Conservation (phyloP, 331 rosid genomes). For the Erythrophleum ivorense region DNA sequence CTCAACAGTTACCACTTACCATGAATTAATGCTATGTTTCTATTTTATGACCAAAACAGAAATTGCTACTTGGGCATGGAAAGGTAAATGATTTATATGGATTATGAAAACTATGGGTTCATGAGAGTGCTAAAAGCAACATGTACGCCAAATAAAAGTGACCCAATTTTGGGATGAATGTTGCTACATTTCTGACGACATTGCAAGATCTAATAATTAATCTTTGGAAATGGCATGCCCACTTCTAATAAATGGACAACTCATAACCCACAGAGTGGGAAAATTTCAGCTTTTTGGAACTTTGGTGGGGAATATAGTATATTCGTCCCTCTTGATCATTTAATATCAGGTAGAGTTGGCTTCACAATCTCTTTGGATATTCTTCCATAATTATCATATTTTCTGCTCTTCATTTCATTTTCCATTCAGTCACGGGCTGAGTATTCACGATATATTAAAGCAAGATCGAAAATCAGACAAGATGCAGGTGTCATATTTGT, state of each 20-base stretch:
- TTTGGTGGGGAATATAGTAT: neutral
- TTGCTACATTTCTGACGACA: neutral
- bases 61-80: neutral
- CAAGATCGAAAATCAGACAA: neutral
- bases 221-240: neutral
- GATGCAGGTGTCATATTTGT: neutral
- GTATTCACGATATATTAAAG: neutral
- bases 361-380: neutral
- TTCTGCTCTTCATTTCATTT: neutral
- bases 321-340: neutral
- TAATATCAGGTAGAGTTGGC: neutral
- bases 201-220: neutral
- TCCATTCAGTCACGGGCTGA: neutral
- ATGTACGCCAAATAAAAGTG: no score
- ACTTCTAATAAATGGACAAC: neutral
- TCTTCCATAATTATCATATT: neutral
- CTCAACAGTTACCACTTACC: neutral
- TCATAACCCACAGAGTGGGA: neutral
- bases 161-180: neutral
- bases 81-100: neutral
- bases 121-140: neutral
- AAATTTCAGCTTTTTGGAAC: neutral
- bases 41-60: neutral
- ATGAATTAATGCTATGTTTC: neutral
- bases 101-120: neutral